A percentile compares a stretch with the other conserved stretches of the same genome.
These are phyloP conservation scores for Aureobasidium melanogenum DNA, from an alignment of 2,329 filamentous ascomycete species.

Conservation along the genomic window DNA sequence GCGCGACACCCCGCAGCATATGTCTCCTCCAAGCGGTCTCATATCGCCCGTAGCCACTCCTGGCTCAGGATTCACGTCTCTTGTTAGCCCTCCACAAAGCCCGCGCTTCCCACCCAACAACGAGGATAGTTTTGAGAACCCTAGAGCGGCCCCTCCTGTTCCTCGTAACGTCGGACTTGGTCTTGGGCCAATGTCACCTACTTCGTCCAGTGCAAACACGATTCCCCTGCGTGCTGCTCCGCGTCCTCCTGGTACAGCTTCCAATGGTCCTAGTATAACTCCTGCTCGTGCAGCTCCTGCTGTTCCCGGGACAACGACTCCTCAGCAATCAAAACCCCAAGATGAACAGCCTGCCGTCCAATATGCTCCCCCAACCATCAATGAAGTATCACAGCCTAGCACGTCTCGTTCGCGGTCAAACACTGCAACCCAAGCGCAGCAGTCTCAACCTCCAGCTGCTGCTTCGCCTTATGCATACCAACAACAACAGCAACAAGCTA, in stretches of 20 bases:
- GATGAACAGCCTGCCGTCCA: slow-evolving; percentile 34
- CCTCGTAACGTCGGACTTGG: slow-evolving; percentile 40
- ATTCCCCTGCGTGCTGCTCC: slow-evolving; percentile 74
- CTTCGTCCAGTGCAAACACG: slow-evolving; percentile 10
- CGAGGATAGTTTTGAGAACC: slow-evolving; percentile 95
- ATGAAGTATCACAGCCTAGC: slow-evolving; percentile 22
- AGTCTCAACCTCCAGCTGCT: slow-evolving; percentile 40
- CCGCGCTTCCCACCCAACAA: slow-evolving; percentile 82
- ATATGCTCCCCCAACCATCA: slow-evolving; percentile 34
- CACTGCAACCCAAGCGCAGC: slow-evolving; percentile 18
- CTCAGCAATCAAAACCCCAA: slow-evolving; percentile 28
- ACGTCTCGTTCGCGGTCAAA: slow-evolving; percentile 16
- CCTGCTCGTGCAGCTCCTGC: slow-evolving; percentile 3
- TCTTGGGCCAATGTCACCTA: slow-evolving; percentile 36
- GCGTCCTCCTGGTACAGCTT: slow-evolving; percentile 69
- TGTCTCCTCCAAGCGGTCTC: slow-evolving; percentile 16
- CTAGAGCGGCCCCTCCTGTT: slow-evolving; percentile 82
- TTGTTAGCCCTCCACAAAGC: slow-evolving; percentile 72
- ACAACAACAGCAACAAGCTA: slow-evolving; percentile 78
- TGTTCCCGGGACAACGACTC: slow-evolving; percentile 18
- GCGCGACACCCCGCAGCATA: slow-evolving; percentile 35
- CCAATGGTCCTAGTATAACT: slow-evolving; percentile 60
- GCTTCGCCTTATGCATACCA: slow-evolving; percentile 39
- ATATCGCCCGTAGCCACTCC: slow-evolving; percentile 21
- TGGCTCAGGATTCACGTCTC: slow-evolving; percentile 43